These are phyloP conservation scores for Lentinus tigrinus DNA, from an alignment of 768 basidiomycete genomes.

Conservation along the genomic window DNA sequence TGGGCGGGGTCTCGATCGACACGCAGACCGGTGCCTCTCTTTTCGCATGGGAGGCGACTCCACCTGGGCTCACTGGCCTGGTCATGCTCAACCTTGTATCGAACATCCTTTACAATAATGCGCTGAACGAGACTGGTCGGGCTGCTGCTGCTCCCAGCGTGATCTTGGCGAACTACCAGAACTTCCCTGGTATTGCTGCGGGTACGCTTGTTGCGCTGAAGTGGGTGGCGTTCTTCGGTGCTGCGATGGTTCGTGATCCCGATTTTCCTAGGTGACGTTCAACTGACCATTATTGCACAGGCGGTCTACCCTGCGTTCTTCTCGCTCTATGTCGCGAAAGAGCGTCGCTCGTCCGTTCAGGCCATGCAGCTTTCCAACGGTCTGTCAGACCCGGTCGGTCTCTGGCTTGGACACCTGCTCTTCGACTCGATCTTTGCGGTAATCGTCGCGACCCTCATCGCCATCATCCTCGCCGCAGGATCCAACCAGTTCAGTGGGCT, in stretches of 20 bases:
- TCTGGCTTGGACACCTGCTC: conserved; percentile 79
- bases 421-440: conserved; percentile 66
- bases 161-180: conserved; percentile 56
- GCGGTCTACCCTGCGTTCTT: conserved; percentile 82
- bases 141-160: conserved; percentile 40
- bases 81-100: conserved; percentile 65
- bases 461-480: conserved; percentile 55
- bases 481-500: conserved; percentile 67
- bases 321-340: conserved; percentile 71
- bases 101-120: conserved; percentile 65
- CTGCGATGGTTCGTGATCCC: conserved; percentile 54
- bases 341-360: conserved; percentile 70
- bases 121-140: conserved; percentile 51
- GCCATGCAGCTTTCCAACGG: conserved; percentile 85
- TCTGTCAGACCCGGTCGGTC: conserved; percentile 60
- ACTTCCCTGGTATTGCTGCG: conserved; percentile 55
- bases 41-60: conserved; percentile 69
- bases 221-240: conserved; percentile 76
- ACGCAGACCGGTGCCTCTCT: conserved; percentile 46
- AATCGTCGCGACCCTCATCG: conserved; percentile 61
- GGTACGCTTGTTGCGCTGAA: conserved; percentile 62
- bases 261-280: conserved; percentile 1
- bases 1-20: conserved; percentile 72
- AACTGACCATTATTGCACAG: conserved; percentile 37
- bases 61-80: conserved; percentile 57